These are phyloP conservation scores for Leucaena leucocephala DNA, from an alignment of 306 rosid species.

Conservation along the genomic window DNA sequence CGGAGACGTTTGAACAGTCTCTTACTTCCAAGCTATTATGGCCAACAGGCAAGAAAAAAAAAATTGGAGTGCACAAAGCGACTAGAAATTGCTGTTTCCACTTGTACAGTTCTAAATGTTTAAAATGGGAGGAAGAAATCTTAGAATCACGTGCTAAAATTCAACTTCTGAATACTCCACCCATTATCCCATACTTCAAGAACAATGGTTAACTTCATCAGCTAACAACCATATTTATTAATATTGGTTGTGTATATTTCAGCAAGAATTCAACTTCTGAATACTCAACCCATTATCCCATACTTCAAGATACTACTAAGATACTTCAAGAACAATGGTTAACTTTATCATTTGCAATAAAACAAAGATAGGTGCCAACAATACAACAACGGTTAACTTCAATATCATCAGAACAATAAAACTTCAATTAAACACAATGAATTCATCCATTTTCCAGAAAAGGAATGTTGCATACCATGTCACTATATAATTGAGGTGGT, in stretches of 20 bases:
- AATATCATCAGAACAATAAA: conserved; percentile 8
- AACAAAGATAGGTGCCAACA: not conserved
- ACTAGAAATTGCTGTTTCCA: not conserved
- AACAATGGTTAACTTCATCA: too few species aligned
- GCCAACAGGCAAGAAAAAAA: not conserved
- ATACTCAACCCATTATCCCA: not conserved
- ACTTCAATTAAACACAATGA: not conserved
- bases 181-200: not conserved
- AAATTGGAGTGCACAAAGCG: not conserved
- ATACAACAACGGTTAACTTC: not conserved
- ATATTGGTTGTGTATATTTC: too few species aligned
- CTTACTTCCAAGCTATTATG: not conserved
- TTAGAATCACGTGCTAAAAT: not conserved
- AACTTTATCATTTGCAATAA: not conserved
- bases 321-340: too few species aligned
- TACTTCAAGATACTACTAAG: not conserved
- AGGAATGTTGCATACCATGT: conserved; percentile 66
- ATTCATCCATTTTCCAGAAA: not conserved
- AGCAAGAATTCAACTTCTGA: not conserved
- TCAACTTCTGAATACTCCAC: not conserved
- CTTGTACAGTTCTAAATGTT: not conserved
- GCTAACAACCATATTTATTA: too few species aligned
- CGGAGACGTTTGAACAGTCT: not conserved
- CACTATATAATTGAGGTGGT: conserved; percentile 85
- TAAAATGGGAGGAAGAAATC: not conserved